Evolutionary conservation across 176 grass and related monocot species (phyloP).

Genomic region (Oryza brachyantha): DNA sequence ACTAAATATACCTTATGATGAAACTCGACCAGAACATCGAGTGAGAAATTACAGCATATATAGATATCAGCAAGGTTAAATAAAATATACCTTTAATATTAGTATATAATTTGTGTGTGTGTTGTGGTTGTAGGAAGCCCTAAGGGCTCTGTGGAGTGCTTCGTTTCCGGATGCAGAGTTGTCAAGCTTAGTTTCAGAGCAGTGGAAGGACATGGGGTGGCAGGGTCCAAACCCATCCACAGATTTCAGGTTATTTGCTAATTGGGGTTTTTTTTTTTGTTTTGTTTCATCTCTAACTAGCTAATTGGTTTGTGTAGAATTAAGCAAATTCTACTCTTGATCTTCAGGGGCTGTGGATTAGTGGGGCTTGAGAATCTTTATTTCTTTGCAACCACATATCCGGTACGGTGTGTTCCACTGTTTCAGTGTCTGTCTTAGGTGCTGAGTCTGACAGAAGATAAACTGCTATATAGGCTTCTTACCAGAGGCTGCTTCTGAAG

Average conservation of each 20-base stretch:
- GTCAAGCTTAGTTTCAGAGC: slow-evolving; percentile 66
- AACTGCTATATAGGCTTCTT: slow-evolving; percentile 53
- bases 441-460: neutral
- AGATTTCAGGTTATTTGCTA: slow-evolving; percentile 99
- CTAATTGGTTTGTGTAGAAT: neutral
- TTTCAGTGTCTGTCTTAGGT: neutral
- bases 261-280: too few species aligned
- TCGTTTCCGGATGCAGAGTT: slow-evolving; percentile 76
- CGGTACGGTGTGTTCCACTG: slow-evolving; percentile 38
- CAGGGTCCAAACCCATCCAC: slow-evolving; percentile 81
- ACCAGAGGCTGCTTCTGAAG: slow-evolving; percentile 78
- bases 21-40: slow-evolving; percentile 70
- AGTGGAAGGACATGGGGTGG: slow-evolving; percentile 98
- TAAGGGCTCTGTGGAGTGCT: slow-evolving; percentile 67
- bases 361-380: slow-evolving; percentile 83
- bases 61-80: neutral
- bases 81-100: neutral
- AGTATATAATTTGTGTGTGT: neutral
- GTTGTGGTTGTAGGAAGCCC: slow-evolving; percentile 56
- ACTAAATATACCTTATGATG: slow-evolving; percentile 76
- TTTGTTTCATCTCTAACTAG: too few species aligned
- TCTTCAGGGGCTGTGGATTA: slow-evolving; percentile 79
- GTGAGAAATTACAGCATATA: slow-evolving; percentile 28
- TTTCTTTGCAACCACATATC: slow-evolving; percentile 68
- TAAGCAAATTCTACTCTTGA: neutral